A percentile compares a stretch with the other conserved stretches of the same genome.
Conservation (phyloP, 169 alveolate species). For the Plasmodium cynomolgi region DNA sequence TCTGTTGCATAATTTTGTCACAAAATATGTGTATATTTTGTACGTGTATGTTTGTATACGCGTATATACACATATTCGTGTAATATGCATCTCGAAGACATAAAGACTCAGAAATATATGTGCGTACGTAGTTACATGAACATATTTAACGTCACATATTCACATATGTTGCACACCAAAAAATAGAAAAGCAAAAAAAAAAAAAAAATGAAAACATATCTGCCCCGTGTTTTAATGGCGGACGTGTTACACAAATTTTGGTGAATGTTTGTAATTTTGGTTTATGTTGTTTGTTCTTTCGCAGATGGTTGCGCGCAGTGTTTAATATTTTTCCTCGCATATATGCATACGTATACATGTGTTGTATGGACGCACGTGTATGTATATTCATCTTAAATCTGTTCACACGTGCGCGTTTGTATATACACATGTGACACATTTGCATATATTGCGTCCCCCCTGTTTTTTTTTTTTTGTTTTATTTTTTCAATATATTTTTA, state of each 20-base stretch:
- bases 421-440: background rate
- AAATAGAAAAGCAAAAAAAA: slow-evolving; percentile 7
- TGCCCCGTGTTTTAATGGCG: slow-evolving; percentile 8
- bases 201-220: slow-evolving; percentile 23
- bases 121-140: slow-evolving; percentile 4
- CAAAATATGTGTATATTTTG: background rate
- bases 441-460: background rate
- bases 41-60: background rate
- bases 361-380: background rate
- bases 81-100: slow-evolving; percentile 42
- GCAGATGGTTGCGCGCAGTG: slow-evolving; percentile 17
- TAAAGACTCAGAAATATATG: slow-evolving; percentile 13
- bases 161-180: slow-evolving; percentile 12
- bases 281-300: slow-evolving; percentile 44
- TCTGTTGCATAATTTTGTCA: slow-evolving; percentile 32
- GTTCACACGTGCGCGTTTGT: slow-evolving; percentile 12
- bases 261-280: background rate
- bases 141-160: background rate
- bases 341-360: slow-evolving; percentile 1
- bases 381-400: background rate
- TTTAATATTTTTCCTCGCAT: slow-evolving; percentile 2
- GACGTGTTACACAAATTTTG: slow-evolving; percentile 2
- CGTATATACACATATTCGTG: slow-evolving; percentile 5
- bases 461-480: background rate
- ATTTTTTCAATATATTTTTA: slow-evolving; percentile 23